Evolutionary conservation across 768 basidiomycete species (phyloP).

Genomic region (Russula emetica): DNA sequence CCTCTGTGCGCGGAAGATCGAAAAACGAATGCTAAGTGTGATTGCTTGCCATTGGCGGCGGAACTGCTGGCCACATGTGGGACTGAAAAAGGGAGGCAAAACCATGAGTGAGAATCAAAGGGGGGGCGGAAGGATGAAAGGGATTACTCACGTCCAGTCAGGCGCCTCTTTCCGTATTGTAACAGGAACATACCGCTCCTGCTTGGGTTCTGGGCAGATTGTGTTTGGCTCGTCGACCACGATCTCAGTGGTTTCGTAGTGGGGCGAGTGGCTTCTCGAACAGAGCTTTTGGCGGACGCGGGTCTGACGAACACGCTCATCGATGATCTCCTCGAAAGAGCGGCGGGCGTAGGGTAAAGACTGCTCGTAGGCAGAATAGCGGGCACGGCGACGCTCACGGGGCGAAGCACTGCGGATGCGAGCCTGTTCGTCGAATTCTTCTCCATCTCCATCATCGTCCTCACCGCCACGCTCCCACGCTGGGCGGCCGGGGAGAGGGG

Average conservation of each 20-base stretch:
- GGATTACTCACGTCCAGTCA: conserved; percentile 28
- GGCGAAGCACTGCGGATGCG: conserved; percentile 21
- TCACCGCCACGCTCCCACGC: conserved; percentile 37
- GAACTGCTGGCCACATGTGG: conserved; percentile 53
- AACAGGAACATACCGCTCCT: conserved; percentile 17
- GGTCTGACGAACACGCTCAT: conserved; percentile 2
- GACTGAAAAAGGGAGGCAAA: conserved; percentile 37
- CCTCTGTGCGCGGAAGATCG: conserved; percentile 51
- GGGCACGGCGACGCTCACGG: conserved; percentile 27
- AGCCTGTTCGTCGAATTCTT: conserved; percentile 15
- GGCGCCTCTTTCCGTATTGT: conserved; percentile 8
- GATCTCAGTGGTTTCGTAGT: conserved; percentile 1
- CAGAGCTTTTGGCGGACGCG: conserved; percentile 24
- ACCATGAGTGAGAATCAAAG: conserved; percentile 2
- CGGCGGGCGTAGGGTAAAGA: conserved; percentile 21
- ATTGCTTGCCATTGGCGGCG: conserved; percentile 60
- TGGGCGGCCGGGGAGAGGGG: conserved; percentile 31
- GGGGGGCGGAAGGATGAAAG: neutral
- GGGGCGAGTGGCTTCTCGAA: conserved; percentile 21
- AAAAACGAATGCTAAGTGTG: conserved; percentile 51
- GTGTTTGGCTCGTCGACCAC: conserved; percentile 1
- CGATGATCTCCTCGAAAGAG: conserved; percentile 22
- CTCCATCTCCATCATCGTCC: conserved; percentile 29
- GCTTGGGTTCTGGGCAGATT: conserved; percentile 6
- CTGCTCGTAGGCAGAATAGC: conserved; percentile 22